These are phyloP conservation scores for Blastobotrys malaysiensis DNA, from an alignment of 1,139 yeast species.

Conservation along the genomic window DNA sequence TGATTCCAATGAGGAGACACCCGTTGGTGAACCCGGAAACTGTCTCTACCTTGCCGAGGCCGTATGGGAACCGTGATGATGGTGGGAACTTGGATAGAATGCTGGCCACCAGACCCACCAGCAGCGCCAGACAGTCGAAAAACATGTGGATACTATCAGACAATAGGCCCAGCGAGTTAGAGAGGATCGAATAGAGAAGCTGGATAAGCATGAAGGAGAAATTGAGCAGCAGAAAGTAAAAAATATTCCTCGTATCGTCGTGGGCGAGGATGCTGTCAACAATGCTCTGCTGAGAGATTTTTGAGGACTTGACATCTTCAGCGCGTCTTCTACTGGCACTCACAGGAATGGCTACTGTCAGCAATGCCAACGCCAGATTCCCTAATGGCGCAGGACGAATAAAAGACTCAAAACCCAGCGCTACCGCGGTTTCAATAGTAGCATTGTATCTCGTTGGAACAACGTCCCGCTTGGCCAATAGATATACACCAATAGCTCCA, in stretches of 20 bases:
- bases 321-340: constrained; percentile 2
- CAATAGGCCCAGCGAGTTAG: constrained; percentile 83
- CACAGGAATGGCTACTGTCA: constrained; percentile 21
- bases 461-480: constrained; percentile 31
- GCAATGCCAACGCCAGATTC: constrained; percentile 17
- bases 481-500: constrained; percentile 34
- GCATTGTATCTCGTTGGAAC: constrained; percentile 32
- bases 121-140: constrained; percentile 82
- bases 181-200: constrained; percentile 81
- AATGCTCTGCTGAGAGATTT: constrained; percentile 23
- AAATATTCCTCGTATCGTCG: constrained; percentile 80
- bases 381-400: constrained; percentile 17
- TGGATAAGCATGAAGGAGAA: constrained; percentile 93
- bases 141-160: constrained; percentile 97
- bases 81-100: constrained; percentile 54
- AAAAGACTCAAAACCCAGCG: constrained; percentile 20
- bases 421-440: constrained; percentile 22
- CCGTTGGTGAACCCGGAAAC: constrained; percentile 96
- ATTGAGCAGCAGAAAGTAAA: constrained; percentile 77
- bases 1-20: constrained; percentile 77
- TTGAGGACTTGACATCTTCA: constrained; percentile 6
- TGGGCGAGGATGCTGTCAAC: constrained; percentile 41
- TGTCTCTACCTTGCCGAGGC: constrained; percentile 78
- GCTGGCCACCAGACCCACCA: constrained; percentile 87
- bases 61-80: constrained; percentile 75